Evolutionary conservation across 331 rosid species (phyloP).

Genomic region (Quercus tomentella): DNA sequence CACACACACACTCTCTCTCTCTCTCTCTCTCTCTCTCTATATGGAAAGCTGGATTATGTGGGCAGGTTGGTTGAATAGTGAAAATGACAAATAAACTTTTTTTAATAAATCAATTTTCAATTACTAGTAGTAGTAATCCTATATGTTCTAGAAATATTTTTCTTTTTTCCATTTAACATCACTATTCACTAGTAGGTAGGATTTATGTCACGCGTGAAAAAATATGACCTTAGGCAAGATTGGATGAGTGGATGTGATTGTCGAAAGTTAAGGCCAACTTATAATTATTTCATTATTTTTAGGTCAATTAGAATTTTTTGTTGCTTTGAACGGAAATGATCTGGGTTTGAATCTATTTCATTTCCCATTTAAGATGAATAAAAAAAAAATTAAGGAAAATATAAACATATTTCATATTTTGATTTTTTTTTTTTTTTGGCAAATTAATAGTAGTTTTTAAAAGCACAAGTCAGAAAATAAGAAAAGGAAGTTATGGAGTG

Average conservation of each 20-base stretch:
- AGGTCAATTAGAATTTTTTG: too few relatives aligned
- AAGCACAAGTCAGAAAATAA: too few relatives aligned
- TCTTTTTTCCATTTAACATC: not conserved
- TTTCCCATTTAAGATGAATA: too few relatives aligned
- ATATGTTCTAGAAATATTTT: not conserved
- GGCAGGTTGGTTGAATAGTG: conserved; percentile 35
- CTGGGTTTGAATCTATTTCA: too few relatives aligned
- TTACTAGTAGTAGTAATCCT: not conserved
- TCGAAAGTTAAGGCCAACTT: not conserved
- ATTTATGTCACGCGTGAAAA: not conserved
- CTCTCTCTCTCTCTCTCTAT: not conserved
- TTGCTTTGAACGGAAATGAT: too few relatives aligned
- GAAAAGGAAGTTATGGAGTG: too few relatives aligned
- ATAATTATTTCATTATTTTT: too few relatives aligned
- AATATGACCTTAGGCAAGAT: not conserved
- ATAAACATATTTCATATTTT: too few relatives aligned
- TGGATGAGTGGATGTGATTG: too few relatives aligned
- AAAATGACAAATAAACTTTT: conserved; percentile 27
- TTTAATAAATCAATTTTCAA: not conserved
- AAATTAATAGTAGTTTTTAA: too few relatives aligned
- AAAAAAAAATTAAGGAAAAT: too few relatives aligned
- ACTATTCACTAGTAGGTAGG: not conserved
- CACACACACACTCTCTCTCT: not conserved
- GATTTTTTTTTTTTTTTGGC: too few relatives aligned
- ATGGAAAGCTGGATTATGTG: conserved; percentile 2